Conservation (phyloP, 495 filamentous ascomycete species). For the Aspergillus avenaceus region DNA sequence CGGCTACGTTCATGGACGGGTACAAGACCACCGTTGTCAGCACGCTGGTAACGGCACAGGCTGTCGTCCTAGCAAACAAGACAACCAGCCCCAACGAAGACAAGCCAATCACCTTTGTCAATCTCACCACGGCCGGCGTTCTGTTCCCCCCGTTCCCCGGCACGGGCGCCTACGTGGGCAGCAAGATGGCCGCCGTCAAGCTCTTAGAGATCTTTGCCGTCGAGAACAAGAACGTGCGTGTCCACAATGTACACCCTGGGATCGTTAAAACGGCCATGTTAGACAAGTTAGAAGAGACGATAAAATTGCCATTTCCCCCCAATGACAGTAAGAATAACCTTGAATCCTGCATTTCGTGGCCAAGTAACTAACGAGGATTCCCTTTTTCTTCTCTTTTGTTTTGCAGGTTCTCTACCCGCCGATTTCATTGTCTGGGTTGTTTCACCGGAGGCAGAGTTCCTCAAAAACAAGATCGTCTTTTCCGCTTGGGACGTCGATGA, state of each 20-base stretch:
- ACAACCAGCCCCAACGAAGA: constrained; percentile 8
- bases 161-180: constrained; percentile 29
- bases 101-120: constrained; percentile 23
- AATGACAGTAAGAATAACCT: constrained; percentile 13
- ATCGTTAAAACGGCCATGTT: constrained; percentile 30
- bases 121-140: constrained; percentile 25
- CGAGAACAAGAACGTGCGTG: constrained; percentile 37
- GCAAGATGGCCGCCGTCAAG: constrained; percentile 37
- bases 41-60: constrained; percentile 21
- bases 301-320: constrained; percentile 13
- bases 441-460: constrained; percentile 34
- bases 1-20: constrained; percentile 20
- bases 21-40: constrained; percentile 36
- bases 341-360: constrained; percentile 5
- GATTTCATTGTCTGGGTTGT: constrained; percentile 36
- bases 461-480: constrained; percentile 37
- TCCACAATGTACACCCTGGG: constrained; percentile 37
- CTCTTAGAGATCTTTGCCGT: constrained; percentile 33
- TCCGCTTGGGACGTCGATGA: constrained; percentile 50
- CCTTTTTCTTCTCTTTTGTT: not conserved
- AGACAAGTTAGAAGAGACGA: constrained; percentile 9
- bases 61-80: constrained; percentile 22
- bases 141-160: constrained; percentile 23
- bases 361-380: not conserved
- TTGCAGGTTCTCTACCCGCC: constrained; percentile 22